A percentile compares a stretch with the other conserved stretches of the same genome.
These are phyloP conservation scores for Taiwanofungus camphoratus DNA, from an alignment of 1,284 basidiomycete genomes.

Conservation along the genomic window DNA sequence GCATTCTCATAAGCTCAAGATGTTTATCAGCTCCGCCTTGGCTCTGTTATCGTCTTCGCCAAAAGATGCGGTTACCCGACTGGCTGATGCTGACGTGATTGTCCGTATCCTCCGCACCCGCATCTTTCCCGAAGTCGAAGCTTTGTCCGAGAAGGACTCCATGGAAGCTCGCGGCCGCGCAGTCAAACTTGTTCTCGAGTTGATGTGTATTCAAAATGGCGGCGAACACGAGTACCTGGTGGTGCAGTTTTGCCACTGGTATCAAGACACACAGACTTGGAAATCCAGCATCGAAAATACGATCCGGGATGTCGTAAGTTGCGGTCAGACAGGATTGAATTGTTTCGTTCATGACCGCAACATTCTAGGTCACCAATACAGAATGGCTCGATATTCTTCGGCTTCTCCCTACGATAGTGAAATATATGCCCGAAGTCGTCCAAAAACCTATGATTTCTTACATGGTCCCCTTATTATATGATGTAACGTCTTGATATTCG, in stretches of 20 bases:
- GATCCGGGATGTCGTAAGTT: slow-evolving; percentile 36
- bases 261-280: slow-evolving; percentile 34
- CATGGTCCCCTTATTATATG: slow-evolving; percentile 45
- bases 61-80: slow-evolving; percentile 11
- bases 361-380: slow-evolving; percentile 34
- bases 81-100: slow-evolving; percentile 29
- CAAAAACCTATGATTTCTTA: slow-evolving; percentile 26
- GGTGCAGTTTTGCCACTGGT: slow-evolving; percentile 38
- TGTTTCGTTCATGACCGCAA: slow-evolving; percentile 4
- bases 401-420: slow-evolving; percentile 36
- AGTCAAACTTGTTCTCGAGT: slow-evolving; percentile 36
- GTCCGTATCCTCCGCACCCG: slow-evolving; percentile 39
- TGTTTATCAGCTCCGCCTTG: slow-evolving; percentile 35
- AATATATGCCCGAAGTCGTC: slow-evolving; percentile 40
- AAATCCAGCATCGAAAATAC: slow-evolving; percentile 36
- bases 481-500: slow-evolving; percentile 34
- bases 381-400: slow-evolving; percentile 38
- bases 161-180: slow-evolving; percentile 21
- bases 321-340: neutral
- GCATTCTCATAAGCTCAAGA: slow-evolving; percentile 32
- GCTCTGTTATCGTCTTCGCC: slow-evolving; percentile 27
- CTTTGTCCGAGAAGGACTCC: slow-evolving; percentile 24
- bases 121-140: slow-evolving; percentile 44
- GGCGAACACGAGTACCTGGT: slow-evolving; percentile 24
- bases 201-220: slow-evolving; percentile 33